Evolutionary conservation across 1,139 yeast genomes (phyloP), one percentile per base, ranked within the genome.

Genomic region (Geotrichum histeridarum): DNA sequence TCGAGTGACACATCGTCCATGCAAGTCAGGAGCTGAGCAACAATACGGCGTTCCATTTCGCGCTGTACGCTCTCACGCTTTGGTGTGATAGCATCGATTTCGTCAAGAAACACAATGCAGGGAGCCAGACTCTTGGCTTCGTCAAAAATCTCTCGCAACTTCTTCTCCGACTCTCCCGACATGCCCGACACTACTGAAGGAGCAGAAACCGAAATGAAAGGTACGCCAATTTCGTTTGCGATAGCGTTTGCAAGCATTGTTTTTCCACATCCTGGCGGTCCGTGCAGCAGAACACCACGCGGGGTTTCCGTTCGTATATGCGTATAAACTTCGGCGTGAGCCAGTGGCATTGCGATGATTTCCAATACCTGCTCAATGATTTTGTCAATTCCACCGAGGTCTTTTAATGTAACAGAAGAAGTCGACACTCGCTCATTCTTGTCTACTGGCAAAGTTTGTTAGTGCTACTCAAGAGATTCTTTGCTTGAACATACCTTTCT

Each of bases 181-280:
- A 93, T 93, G n/a, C 99, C 99, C 56, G 96, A 87, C 0, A 93
- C 98, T 6, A 94, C 89, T 0, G 96, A 86, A 0, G 99, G 99
- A 0, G 99, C 99, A 18, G 96, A 86, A 0, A 93, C 79, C 50
- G 86, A 85, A 32, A 93, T 82, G 65, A 94, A 93, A 0, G 99
- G 97, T 0, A 93, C 96, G 60, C 89, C 88, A 44, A 93, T 76
- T 66, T 93, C 97, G 32, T 96, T 96, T 1, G 99, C 99, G 42
- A 93, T 75, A 0, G 98, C 97, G 69, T 91, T 89, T 1, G 99
- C 99, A 55, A 93, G 83, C 52, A 96, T 84, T 0, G 99, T 93
- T 66, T 93, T 93, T 67, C 99, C 99, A 74, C 99, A 93, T 12
- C 99, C 99, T 0, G 99, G 99, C 0, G 99, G 99, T 0, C 99